Conservation (phyloP, 345 rosid genomes). For the Gossypium raimondii region DNA sequence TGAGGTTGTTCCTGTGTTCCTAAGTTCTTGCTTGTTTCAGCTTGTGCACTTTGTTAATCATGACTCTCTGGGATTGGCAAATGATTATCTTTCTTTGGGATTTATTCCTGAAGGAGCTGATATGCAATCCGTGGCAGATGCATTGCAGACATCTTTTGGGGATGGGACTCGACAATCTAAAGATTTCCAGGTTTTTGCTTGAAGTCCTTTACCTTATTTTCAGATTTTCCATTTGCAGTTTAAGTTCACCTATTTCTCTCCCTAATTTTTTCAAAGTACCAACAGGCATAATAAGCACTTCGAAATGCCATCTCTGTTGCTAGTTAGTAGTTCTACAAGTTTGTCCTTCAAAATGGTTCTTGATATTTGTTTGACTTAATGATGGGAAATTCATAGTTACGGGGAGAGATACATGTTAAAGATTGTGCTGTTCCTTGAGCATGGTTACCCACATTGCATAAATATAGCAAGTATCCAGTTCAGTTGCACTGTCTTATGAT, state of each 20-base stretch:
- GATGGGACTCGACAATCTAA: constrained; percentile 57
- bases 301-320: not conserved
- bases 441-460: not conserved
- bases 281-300: not conserved
- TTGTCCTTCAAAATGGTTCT: not conserved
- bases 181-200: constrained; percentile 80
- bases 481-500: not conserved
- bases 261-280: not conserved
- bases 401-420: not conserved
- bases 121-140: constrained; percentile 66
- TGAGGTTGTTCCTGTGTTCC: constrained; percentile 25
- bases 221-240: not conserved
- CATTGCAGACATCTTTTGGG: constrained; percentile 70
- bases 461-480: not conserved
- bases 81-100: constrained; percentile 97
- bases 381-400: not conserved
- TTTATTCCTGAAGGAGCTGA: constrained; percentile 92
- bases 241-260: not conserved
- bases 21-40: constrained; percentile 51
- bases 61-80: constrained; percentile 95
- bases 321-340: not conserved
- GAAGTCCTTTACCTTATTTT: not conserved
- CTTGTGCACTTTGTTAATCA: constrained; percentile 98
- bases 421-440: not conserved
- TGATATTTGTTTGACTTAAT: not conserved